These are phyloP conservation scores for Magnolia sinica DNA, from an alignment of 164 flowering plant genomes.

Conservation along the genomic window DNA sequence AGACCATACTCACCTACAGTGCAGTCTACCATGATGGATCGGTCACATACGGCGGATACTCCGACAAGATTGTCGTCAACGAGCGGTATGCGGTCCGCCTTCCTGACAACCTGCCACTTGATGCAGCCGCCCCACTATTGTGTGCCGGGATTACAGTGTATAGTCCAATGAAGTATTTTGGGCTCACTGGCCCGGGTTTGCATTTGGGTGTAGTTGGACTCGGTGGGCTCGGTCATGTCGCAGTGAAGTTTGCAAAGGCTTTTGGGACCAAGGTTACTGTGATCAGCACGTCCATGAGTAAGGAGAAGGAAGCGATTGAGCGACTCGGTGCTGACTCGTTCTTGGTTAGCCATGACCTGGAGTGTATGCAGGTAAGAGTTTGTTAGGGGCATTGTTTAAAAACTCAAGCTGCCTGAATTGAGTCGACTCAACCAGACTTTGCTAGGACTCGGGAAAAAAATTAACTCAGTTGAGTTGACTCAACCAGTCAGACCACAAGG, in stretches of 20 bases:
- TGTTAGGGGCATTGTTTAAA: no score
- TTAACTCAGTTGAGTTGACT: no score
- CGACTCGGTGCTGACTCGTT: conserved; percentile 20
- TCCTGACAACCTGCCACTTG: conserved; percentile 24
- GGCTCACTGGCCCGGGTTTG: conserved; percentile 10
- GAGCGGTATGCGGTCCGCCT: conserved; percentile 15
- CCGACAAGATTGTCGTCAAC: conserved; percentile 16
- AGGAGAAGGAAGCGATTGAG: conserved; percentile 36
- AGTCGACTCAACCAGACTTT: no score
- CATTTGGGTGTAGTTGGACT: conserved; percentile 20
- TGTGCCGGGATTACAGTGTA: conserved; percentile 32
- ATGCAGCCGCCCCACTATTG: conserved; percentile 20
- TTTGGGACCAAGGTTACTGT: conserved; percentile 33
- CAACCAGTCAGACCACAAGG: no score
- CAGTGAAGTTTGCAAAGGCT: conserved; percentile 20
- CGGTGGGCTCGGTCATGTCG: conserved; percentile 21
- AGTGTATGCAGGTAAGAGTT: conserved; percentile 33
- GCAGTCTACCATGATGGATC: conserved; percentile 8
- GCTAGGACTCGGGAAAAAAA: no score
- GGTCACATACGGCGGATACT: conserved; percentile 22
- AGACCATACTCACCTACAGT: conserved; percentile 17
- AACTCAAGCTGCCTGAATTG: no score
- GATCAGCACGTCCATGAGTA: conserved; percentile 34
- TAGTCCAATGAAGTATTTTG: conserved; percentile 23
- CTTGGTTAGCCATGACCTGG: conserved; percentile 33